phyloP scores from a whole-genome alignment of 768 basidiomycete species.

The Cantharellus cinnabarinus region DNA sequence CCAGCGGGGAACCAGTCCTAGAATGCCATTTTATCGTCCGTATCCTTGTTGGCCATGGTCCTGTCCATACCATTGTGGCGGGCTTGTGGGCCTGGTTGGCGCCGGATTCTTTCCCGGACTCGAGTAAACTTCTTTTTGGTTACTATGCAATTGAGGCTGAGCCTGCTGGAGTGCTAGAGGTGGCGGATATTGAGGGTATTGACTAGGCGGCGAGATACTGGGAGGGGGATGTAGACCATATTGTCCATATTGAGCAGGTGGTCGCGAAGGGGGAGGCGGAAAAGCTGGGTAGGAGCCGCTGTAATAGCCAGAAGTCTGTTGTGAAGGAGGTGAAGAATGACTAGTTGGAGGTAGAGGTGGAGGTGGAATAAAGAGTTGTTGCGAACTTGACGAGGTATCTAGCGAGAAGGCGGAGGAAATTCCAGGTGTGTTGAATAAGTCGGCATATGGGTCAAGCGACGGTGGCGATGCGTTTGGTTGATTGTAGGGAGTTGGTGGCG shows the following conservation, averaged over 20 bases:
- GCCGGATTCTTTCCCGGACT: too few species aligned
- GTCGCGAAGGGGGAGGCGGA: slow-evolving; percentile 4
- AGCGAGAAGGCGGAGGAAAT: neutral
- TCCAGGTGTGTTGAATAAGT: slow-evolving; percentile 7
- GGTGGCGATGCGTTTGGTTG: slow-evolving; percentile 28
- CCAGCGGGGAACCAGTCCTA: too few species aligned
- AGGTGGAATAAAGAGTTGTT: too few species aligned
- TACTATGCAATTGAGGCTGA: too few species aligned
- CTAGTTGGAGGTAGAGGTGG: neutral
- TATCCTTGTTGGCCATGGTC: too few species aligned
- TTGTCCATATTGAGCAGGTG: neutral
- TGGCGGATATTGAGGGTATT: too few species aligned
- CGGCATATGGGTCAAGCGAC: slow-evolving; percentile 11
- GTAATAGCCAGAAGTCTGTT: slow-evolving; percentile 1
- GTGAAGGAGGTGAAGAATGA: slow-evolving; percentile 5
- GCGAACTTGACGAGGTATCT: neutral
- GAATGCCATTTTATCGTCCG: too few species aligned
- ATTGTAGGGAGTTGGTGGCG: slow-evolving; percentile 8
- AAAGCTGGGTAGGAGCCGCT: slow-evolving; percentile 4
- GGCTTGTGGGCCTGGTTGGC: too few species aligned
- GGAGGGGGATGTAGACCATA: neutral
- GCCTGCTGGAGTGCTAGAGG: too few species aligned
- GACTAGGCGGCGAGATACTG: too few species aligned
- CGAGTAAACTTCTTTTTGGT: too few species aligned
- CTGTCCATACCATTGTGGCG: too few species aligned